Base-by-base conservation (phyloP, 2,329 filamentous ascomycete genomes). In the Phymatotrichopsis omnivora region DNA sequence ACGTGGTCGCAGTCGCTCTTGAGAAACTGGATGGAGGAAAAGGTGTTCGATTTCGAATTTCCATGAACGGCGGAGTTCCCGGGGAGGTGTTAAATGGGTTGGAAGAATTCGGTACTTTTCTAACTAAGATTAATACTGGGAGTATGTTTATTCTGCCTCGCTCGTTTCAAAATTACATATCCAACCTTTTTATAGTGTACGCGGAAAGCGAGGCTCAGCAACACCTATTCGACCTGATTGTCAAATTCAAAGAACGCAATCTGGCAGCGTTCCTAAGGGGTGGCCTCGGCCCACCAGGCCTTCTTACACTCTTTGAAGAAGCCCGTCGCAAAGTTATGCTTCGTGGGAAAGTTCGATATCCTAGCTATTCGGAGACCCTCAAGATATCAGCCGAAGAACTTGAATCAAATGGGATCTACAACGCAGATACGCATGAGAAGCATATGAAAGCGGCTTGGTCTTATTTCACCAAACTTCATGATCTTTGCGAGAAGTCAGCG, bases 31-130 rank as follows among this genome's bases (percentile, higher is more conserved):
- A 35, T 36, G 31, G n/a, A 19, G 24, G 19, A 43, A 30, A 30
- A 14, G 42, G 42, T 20, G 25, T 40, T 23, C 35, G 42, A 24
- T 34, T 44, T 33, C 42, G 28, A 22, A n/a, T 45, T 6, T 45
- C 35, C 3, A 20, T 41, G 35, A 41, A 34, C 24, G 17, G 35
- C 16, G 17, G 29, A 33, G 35, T 40, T 11, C 16, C 35, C 6
- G 23, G 17, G 12, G 17, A 16, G n/a, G 14, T 40, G 35, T 19
- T 45, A 24, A 33, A 16, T 30, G 42, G 35, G 17, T 20, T 45
- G 23, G 19, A 41, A 22, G 36, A 41, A 4, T 29, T 39, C 17
- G 19, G 42, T 40, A 24, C 7, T 11, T 17, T 33, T 11, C 30
- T 45, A 8, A 10, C 27, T 2, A 34, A 40, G 4, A 16, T 39